phyloP scores from a whole-genome alignment of 352 stramenopile genomes.

The Phytophthora pinifolia region DNA sequence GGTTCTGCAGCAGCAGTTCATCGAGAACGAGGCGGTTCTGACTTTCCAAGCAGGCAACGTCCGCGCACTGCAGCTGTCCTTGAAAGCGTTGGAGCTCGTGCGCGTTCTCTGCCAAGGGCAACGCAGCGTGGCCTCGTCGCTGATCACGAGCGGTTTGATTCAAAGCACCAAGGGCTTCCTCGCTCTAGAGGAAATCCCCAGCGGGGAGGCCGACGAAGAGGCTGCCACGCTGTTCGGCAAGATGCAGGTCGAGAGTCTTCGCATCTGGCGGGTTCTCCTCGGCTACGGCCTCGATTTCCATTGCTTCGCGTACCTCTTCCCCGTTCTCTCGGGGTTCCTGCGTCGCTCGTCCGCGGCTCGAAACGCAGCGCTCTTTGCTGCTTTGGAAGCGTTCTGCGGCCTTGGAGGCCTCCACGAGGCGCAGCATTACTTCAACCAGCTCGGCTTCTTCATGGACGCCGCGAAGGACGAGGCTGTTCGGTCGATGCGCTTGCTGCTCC shows the following conservation, averaged over 20 bases:
- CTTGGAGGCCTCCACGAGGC: conserved; percentile 49
- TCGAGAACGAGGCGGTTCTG: conserved; percentile 53
- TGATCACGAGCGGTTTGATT: conserved; percentile 49
- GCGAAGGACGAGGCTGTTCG: conserved; percentile 31
- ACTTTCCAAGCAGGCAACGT: conserved; percentile 29
- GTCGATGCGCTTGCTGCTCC: conserved; percentile 9
- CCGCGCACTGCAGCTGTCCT: conserved; percentile 37
- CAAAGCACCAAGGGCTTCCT: conserved; percentile 64
- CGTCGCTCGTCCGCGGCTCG: conserved; percentile 8
- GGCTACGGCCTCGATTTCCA: conserved; percentile 70
- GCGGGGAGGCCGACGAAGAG: conserved; percentile 18
- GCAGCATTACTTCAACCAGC: conserved; percentile 63
- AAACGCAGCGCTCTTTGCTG: conserved; percentile 44
- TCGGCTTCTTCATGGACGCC: conserved; percentile 50
- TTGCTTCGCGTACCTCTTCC: conserved; percentile 69
- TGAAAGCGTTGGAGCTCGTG: conserved; percentile 47
- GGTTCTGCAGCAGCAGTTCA: conserved; percentile 45
- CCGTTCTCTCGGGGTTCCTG: conserved; percentile 47
- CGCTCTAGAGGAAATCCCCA: conserved; percentile 36
- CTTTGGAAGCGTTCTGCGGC: conserved; percentile 47
- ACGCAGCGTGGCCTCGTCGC: conserved; percentile 34
- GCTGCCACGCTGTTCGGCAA: conserved; percentile 23
- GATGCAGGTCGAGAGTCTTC: conserved; percentile 58
- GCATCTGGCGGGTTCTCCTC: conserved; percentile 64
- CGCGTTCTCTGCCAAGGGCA: conserved; percentile 51